Evolutionary conservation across 1,284 basidiomycete species (phyloP).

Genomic region (Mycena citricolor): DNA sequence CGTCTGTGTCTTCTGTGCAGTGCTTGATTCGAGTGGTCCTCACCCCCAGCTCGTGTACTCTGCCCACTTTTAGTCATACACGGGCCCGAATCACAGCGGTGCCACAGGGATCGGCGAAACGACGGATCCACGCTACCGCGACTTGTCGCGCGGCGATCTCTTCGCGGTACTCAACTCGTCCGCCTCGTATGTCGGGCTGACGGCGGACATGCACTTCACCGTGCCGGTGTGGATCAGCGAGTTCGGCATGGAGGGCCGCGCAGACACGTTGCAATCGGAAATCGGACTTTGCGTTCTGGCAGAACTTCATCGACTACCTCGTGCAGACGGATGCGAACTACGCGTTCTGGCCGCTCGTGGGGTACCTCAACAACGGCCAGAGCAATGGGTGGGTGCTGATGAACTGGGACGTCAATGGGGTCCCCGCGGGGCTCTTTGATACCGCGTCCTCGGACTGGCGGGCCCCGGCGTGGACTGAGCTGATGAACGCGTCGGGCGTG

Average conservation of each 20-base stretch:
- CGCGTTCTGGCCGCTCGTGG: slow-evolving; percentile 22
- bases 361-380: slow-evolving; percentile 16
- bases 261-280: not conserved
- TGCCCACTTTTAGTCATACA: slow-evolving; percentile 21
- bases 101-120: slow-evolving; percentile 19
- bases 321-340: slow-evolving; percentile 17
- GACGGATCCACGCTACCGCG: slow-evolving; percentile 16
- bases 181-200: slow-evolving; percentile 17
- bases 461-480: slow-evolving; percentile 12
- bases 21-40: no score
- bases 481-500: not conserved
- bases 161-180: slow-evolving; percentile 6
- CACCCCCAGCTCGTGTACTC: slow-evolving; percentile 16
- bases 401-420: slow-evolving; percentile 18
- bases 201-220: slow-evolving; percentile 17
- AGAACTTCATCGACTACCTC: slow-evolving; percentile 19
- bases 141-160: slow-evolving; percentile 14
- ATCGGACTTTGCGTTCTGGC: slow-evolving; percentile 9
- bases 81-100: slow-evolving; percentile 20
- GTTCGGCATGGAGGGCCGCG: slow-evolving; percentile 14
- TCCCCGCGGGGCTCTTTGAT: slow-evolving; percentile 14
- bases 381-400: slow-evolving; percentile 22
- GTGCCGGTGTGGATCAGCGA: slow-evolving; percentile 21
- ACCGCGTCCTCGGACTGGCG: slow-evolving; percentile 22
- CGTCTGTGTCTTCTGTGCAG: no score